Conservation (phyloP, 257 asterid genomes). For the Solanum ossicruentum region DNA sequence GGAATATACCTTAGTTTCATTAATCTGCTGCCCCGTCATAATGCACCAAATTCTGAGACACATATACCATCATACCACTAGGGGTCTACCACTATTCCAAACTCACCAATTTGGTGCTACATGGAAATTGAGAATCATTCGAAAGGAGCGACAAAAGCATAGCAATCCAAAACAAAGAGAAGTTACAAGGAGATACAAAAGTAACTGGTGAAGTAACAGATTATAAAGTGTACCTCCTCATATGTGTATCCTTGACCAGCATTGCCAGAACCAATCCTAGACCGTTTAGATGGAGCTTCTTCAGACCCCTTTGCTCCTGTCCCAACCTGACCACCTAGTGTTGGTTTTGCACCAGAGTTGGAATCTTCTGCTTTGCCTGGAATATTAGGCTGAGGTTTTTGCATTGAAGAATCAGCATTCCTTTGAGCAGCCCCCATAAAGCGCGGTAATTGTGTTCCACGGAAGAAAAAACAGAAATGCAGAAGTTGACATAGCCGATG, state of each 20-base stretch:
- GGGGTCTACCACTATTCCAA: neutral
- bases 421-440: slow-evolving; percentile 61
- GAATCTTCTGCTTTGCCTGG: slow-evolving; percentile 64
- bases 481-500: slow-evolving; percentile 93
- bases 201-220: neutral
- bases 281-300: slow-evolving; percentile 79
- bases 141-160: neutral
- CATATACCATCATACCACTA: neutral
- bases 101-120: neutral
- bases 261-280: slow-evolving; percentile 94
- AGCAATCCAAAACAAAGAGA: neutral
- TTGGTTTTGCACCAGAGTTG: slow-evolving; percentile 53
- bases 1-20: neutral
- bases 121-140: neutral
- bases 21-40: neutral
- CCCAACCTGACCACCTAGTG: slow-evolving; percentile 42
- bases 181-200: neutral
- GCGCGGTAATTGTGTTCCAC: slow-evolving; percentile 79
- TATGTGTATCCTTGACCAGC: slow-evolving; percentile 99
- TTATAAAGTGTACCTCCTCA: slow-evolving; percentile 63
- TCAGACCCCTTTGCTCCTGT: slow-evolving; percentile 68
- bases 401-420: slow-evolving; percentile 59
- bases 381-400: slow-evolving; percentile 55
- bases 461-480: slow-evolving; percentile 89
- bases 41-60: neutral